A percentile compares a stretch with the other conserved stretches of the same genome.
Conservation (phyloP, 2,329 filamentous ascomycete species). For the Verruconis gallopava region DNA sequence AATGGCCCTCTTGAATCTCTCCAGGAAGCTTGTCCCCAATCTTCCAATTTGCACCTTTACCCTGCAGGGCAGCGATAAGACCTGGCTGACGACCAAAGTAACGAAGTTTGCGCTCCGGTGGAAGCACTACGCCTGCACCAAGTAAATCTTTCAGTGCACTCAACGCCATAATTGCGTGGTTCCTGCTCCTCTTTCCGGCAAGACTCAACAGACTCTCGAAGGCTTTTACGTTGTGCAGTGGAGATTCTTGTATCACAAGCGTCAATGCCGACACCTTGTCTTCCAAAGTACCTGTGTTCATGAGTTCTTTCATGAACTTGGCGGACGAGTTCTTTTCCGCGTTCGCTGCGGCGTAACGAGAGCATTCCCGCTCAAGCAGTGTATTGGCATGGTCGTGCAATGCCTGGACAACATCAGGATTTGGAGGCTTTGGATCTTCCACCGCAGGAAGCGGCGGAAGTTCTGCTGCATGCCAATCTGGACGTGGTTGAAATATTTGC, state of each 20-base stretch:
- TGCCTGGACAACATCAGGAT: slow-evolving; percentile 42
- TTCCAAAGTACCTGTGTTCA: slow-evolving; percentile 88
- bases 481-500: slow-evolving; percentile 46
- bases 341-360: slow-evolving; percentile 57
- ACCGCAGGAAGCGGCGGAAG: slow-evolving; percentile 39
- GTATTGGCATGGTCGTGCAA: slow-evolving; percentile 58
- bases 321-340: slow-evolving; percentile 73
- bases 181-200: slow-evolving; percentile 86
- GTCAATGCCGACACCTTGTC: slow-evolving; percentile 96
- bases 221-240: slow-evolving; percentile 79
- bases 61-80: slow-evolving; percentile 50
- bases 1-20: slow-evolving; percentile 58
- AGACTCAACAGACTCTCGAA: slow-evolving; percentile 72
- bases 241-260: slow-evolving; percentile 88
- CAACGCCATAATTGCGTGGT: slow-evolving; percentile 83
- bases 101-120: slow-evolving; percentile 66
- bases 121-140: slow-evolving; percentile 75
- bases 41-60: slow-evolving; percentile 42
- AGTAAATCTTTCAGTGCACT: slow-evolving; percentile 89
- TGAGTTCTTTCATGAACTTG: slow-evolving; percentile 94
- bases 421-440: slow-evolving; percentile 31
- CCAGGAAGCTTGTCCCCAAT: slow-evolving; percentile 58
- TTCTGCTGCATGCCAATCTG: slow-evolving; percentile 53
- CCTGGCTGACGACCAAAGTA: slow-evolving; percentile 69
- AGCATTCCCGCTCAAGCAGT: slow-evolving; percentile 66